phyloP scores from a whole-genome alignment of 192 early-diverging fungal genomes.

The Backusella mclennaniae region DNA sequence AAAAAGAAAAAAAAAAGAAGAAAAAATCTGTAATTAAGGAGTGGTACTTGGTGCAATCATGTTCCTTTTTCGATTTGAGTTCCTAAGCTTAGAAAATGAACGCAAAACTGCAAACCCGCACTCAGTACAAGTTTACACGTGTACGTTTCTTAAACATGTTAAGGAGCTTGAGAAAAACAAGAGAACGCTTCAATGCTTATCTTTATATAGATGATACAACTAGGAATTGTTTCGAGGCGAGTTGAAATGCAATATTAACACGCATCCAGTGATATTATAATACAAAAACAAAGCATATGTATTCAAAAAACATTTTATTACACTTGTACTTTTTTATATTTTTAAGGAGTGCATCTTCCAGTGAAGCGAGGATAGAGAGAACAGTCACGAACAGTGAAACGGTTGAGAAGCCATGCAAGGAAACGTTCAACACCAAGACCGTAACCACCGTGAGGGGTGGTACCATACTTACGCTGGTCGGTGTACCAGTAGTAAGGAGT shows the following conservation, averaged over 20 bases:
- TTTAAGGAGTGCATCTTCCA: slow-evolving; percentile 81
- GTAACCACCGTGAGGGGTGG: slow-evolving; percentile 95
- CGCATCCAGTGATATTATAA: background rate
- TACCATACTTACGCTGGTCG: slow-evolving; percentile 99
- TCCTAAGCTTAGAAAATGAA: background rate
- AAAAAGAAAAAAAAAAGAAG: background rate
- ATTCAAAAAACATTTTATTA: background rate
- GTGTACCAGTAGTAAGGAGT: slow-evolving; percentile 98
- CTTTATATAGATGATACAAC: background rate
- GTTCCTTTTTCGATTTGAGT: background rate
- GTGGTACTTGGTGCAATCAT: background rate
- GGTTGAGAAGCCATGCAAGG: slow-evolving; percentile 94
- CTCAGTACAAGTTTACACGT: background rate
- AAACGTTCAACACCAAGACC: slow-evolving; percentile 97
- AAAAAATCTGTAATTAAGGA: background rate
- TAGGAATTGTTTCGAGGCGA: no score
- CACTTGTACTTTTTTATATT: background rate
- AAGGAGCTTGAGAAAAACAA: background rate
- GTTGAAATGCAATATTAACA: background rate
- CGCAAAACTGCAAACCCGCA: background rate
- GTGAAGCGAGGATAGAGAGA: slow-evolving; percentile 93
- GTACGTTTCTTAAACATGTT: background rate
- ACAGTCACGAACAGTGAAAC: slow-evolving; percentile 85
- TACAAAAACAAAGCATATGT: background rate
- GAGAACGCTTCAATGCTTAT: background rate